Conservation (phyloP, 257 asterid species). For the Handroanthus guayacan region DNA sequence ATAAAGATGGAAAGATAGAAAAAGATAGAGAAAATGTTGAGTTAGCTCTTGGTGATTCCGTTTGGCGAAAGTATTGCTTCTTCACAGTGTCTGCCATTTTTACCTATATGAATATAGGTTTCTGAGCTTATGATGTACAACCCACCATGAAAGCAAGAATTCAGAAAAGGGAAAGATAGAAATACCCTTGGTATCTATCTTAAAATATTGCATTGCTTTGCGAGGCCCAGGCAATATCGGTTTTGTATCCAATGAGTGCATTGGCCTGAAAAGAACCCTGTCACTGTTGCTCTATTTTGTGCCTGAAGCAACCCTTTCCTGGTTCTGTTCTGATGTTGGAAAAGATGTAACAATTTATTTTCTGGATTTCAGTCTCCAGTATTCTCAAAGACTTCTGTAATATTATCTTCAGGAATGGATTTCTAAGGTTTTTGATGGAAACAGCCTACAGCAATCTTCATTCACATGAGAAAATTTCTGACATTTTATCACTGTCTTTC, state of each 20-base stretch:
- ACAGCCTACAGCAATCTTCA: constrained; percentile 20
- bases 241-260: not conserved
- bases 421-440: constrained; percentile 8
- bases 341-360: constrained; percentile 14
- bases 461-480: constrained; percentile 25
- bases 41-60: constrained; percentile 1
- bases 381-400: constrained; percentile 11
- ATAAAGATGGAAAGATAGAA: not conserved
- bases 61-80: not conserved
- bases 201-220: not conserved
- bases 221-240: not conserved
- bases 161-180: constrained; percentile 6
- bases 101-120: not conserved
- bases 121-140: constrained; percentile 24
- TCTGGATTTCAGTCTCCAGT: constrained; percentile 17
- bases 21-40: not conserved
- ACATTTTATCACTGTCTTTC: constrained; percentile 40
- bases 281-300: constrained; percentile 9
- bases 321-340: not conserved
- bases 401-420: too few species aligned
- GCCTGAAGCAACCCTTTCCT: constrained; percentile 28
- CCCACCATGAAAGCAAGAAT: not conserved
- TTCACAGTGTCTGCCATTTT: constrained; percentile 9
- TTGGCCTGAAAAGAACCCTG: not conserved
- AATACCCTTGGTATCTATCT: not conserved